Evolutionary conservation across 345 rosid species (phyloP).

Genomic region (Camelina hispida): DNA sequence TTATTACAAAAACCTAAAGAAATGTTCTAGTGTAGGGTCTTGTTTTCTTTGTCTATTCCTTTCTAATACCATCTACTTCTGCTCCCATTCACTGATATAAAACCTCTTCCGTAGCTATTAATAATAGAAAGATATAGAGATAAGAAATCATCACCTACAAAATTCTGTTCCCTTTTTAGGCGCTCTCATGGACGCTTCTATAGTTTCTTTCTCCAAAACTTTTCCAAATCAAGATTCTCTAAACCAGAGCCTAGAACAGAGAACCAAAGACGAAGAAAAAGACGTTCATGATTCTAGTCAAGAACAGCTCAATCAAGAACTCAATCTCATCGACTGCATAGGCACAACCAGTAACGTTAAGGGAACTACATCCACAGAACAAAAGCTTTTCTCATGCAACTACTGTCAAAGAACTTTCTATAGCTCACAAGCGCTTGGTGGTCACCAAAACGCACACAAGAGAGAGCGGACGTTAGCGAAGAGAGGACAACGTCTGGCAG

Average conservation of each 20-base stretch:
- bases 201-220: slow-evolving; percentile 41
- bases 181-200: slow-evolving; percentile 50
- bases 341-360: slow-evolving; percentile 44
- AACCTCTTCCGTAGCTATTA: slow-evolving; percentile 19
- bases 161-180: not conserved
- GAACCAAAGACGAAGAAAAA: slow-evolving; percentile 31
- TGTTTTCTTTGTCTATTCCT: slow-evolving; percentile 41
- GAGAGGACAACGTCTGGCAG: slow-evolving; percentile 59
- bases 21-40: slow-evolving; percentile 27
- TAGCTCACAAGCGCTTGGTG: slow-evolving; percentile 93
- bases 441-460: slow-evolving; percentile 92
- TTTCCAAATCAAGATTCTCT: slow-evolving; percentile 33
- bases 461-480: slow-evolving; percentile 84
- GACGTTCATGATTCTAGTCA: slow-evolving; percentile 31
- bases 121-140: slow-evolving; percentile 8
- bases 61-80: slow-evolving; percentile 47
- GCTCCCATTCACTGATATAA: slow-evolving; percentile 37
- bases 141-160: slow-evolving; percentile 31
- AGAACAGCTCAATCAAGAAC: slow-evolving; percentile 55
- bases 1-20: slow-evolving; percentile 29
- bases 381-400: slow-evolving; percentile 78
- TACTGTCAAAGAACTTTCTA: slow-evolving; percentile 86
- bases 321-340: slow-evolving; percentile 65
- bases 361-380: slow-evolving; percentile 46
- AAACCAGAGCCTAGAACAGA: slow-evolving; percentile 28